Evolutionary conservation across 306 rosid species (phyloP).

Genomic region (Arachis hypogaea): DNA sequence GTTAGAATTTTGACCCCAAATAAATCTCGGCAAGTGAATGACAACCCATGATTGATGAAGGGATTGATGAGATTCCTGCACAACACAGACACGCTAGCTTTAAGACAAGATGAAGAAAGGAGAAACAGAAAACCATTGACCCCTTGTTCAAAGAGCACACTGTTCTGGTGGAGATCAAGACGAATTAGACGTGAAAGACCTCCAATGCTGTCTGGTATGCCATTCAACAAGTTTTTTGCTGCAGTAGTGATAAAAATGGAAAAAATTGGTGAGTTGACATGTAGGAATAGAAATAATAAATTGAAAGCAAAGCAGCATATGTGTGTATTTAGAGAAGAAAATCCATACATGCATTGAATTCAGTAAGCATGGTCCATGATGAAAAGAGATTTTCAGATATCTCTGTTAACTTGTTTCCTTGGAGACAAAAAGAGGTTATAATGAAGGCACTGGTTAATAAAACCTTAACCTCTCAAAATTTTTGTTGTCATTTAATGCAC

Average conservation of each 20-base stretch:
- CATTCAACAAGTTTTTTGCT: slow-evolving; percentile 80
- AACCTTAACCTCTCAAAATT: no score
- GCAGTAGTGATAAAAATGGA: slow-evolving; percentile 40
- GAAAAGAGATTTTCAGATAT: no score
- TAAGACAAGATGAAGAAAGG: slow-evolving; percentile 31
- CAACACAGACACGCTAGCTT: slow-evolving; percentile 29
- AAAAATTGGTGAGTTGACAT: slow-evolving; percentile 31
- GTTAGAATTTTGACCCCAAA: slow-evolving; percentile 72
- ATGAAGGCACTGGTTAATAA: no score
- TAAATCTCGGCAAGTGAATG: slow-evolving; percentile 77
- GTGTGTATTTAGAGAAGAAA: no score
- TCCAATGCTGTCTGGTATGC: slow-evolving; percentile 79
- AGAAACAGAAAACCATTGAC: slow-evolving; percentile 21
- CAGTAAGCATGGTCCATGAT: no score
- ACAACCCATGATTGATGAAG: slow-evolving; percentile 72
- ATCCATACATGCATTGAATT: no score
- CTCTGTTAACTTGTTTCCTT: no score
- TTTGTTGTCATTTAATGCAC: no score
- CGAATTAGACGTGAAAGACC: slow-evolving; percentile 79
- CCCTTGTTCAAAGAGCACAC: slow-evolving; percentile 57
- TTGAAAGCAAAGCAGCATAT: no score
- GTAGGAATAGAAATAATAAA: slow-evolving; percentile 21
- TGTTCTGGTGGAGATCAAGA: slow-evolving; percentile 82
- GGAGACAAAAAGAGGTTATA: no score
- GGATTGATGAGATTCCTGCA: slow-evolving; percentile 83